Evolutionary conservation across 257 asterid genomes (phyloP), one percentile per base, ranked within the genome.

Genomic region (Capsicum baccatum): DNA sequence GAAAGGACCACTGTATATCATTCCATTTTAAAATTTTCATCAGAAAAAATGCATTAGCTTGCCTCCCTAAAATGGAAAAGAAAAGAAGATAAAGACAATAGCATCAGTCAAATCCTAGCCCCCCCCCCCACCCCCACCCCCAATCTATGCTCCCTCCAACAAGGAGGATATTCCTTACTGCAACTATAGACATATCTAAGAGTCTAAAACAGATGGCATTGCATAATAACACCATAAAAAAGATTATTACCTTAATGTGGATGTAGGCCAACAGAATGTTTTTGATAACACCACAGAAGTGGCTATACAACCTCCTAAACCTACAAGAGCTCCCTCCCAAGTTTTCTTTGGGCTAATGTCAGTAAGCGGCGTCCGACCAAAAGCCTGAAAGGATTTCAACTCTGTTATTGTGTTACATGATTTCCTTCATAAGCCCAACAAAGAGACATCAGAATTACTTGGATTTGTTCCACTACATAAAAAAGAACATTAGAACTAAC

Each of bases 281-380:
- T 90, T 92, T 59, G 96, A 90, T 92, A 97, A 89, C 84, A 95
- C 83, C 83, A 92, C 89, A 85, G 96, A 90, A 48, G 94, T 92
- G 14, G 92, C 91, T 85, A 95, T 88, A 85, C 99, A 97, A 83
- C 99, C 98, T 87, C 96, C 91, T 79, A 97, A 85, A 9, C 99
- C 99, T 44, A 92, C 92, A 83, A 91, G 82, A 86, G 95, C 96
- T 86, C 99, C 99, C 88, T 97, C 99, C 99, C 99, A 97, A 37
- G 99, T 97, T 92, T 97, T 97, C 88, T 97, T 97, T 57, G 99
- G 99, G 89, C 99, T 95, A 80, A 97, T 89, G 39, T 88, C 68
- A 21, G 97, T 95, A 64, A 97, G 97, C 6, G 97, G 99, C 50
- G 98, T 97, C 87, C 97, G 92, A 86, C 99, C 99, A 89, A 95